These are phyloP conservation scores for Saccharomyces hybrid DNA, from an alignment of 1,139 yeast genomes.

Conservation along the genomic window DNA sequence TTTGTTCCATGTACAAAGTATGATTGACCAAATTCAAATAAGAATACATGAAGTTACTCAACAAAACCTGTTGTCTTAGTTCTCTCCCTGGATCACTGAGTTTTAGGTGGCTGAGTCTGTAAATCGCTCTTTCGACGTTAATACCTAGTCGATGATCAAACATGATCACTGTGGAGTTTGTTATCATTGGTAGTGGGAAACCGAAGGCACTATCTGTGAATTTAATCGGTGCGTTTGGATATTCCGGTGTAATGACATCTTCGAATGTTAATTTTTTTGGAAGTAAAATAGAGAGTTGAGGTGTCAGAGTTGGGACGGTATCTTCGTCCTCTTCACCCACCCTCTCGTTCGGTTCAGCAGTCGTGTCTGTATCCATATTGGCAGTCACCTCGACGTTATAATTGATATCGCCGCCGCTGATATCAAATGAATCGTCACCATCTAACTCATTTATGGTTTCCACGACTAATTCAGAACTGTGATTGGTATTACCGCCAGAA, in stretches of 20 bases:
- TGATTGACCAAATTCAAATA: constrained; percentile 91
- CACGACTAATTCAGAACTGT: constrained; percentile 4
- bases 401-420: constrained; percentile 5
- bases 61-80: constrained; percentile 78
- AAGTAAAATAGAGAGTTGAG: constrained; percentile 12
- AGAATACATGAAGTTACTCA: constrained; percentile 96
- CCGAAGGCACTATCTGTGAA: constrained; percentile 82
- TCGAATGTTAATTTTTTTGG: constrained; percentile 32
- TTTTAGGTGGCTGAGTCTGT: constrained; percentile 83
- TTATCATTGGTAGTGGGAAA: constrained; percentile 74
- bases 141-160: constrained; percentile 81
- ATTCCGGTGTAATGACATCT: constrained; percentile 30
- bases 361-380: neutral
- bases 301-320: neutral
- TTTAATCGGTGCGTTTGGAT: constrained; percentile 63
- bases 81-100: constrained; percentile 91
- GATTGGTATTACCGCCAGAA: neutral
- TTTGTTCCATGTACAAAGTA: constrained; percentile 63
- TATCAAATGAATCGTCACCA: constrained; percentile 16
- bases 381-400: neutral
- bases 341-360: neutral
- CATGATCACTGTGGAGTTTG: constrained; percentile 69
- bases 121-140: constrained; percentile 92
- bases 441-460: constrained; percentile 14
- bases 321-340: neutral